Evolutionary conservation across 164 flowering plant species (phyloP).

Genomic region (Protea cynaroides): DNA sequence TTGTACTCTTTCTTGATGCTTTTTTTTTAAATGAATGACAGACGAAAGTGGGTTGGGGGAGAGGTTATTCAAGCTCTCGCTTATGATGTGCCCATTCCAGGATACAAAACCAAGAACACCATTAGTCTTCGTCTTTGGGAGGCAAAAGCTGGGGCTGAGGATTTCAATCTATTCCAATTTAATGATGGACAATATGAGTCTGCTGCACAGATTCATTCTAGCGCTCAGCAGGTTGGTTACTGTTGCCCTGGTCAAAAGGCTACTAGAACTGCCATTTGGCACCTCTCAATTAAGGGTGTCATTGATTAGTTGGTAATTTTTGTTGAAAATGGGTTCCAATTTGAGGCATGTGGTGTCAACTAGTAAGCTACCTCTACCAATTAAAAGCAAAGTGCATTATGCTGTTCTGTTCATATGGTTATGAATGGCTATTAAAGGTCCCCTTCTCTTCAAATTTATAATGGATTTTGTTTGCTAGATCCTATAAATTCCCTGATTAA

Average conservation of each 20-base stretch:
- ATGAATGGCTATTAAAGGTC: too few relatives aligned
- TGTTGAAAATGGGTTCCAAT: too few relatives aligned
- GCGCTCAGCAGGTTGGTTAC: constrained; percentile 69
- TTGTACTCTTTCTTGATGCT: constrained; percentile 1
- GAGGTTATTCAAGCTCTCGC: constrained; percentile 86
- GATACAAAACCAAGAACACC: constrained; percentile 91
- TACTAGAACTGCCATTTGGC: not conserved
- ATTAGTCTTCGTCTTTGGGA: constrained; percentile 98
- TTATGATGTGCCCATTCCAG: constrained; percentile 98
- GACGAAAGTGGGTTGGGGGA: constrained; percentile 89
- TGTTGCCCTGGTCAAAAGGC: not conserved
- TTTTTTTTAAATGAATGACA: constrained; percentile 25
- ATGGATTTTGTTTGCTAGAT: not conserved
- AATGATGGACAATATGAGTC: constrained; percentile 92
- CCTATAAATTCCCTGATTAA: not conserved
- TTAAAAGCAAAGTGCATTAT: too few relatives aligned
- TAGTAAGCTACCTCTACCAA: too few relatives aligned
- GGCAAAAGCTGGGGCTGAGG: constrained; percentile 78
- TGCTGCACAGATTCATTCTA: constrained; percentile 80
- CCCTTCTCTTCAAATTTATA: too few relatives aligned
- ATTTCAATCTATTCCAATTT: constrained; percentile 71
- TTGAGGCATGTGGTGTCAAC: too few relatives aligned
- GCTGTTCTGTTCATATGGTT: too few relatives aligned
- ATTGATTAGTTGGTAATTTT: too few relatives aligned
- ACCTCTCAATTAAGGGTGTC: not conserved